Evolutionary conservation across 192 early-diverging fungal species (phyloP), one percentile per base, ranked within the genome.

Genomic region (Coemansia guatemalensis): DNA sequence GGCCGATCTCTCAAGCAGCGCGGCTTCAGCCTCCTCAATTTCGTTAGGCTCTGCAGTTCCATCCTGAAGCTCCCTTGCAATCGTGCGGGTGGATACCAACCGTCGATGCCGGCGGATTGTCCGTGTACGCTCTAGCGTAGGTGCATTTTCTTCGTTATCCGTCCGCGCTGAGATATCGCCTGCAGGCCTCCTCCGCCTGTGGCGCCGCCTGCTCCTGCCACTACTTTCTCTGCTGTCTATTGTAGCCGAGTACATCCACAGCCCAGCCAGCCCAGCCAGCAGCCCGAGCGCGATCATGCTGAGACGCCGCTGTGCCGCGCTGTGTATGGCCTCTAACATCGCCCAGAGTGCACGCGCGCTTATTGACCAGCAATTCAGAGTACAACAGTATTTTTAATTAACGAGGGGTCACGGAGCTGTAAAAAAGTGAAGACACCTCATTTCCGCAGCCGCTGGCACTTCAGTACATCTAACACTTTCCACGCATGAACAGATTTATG

Each of bases 101-200:
- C 71, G 73, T 30, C 64, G 82, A 8, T 59, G 68, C 22, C 78
- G 75, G 44, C 73, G 67, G 20, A 80, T 80, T 47, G 77, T 66
- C 48, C 62, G 72, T 8, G 77, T 71, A 14, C 77, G 62, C 20
- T 47, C 72, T 35, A 80, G 26, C 5, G 65, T 23, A 17, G 60
- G 14, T 39, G 14, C 21, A 14, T 29, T 41, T 8, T 54, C 35
- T 49, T 52, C 48, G 56, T 47, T 39, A 17, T 62, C 27, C 9
- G 61, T 30, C 27, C n/a, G 51, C 9, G 18, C 48, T 35, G 64
- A 27, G 64, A 22, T 27, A 29, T 47, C 32, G 8, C 27, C 32
- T 29, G 56, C 24, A 35, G 6, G 67, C 51, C 74, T 69, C 47
- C 69, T 73, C 8, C 75, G 53, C 0, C 82, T 56, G 0, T 64